Percentiles rank a stretch among this genome's conserved stretches.
Evolutionary conservation across 345 rosid genomes (phyloP).

Genomic region (Aquilaria sinensis): DNA sequence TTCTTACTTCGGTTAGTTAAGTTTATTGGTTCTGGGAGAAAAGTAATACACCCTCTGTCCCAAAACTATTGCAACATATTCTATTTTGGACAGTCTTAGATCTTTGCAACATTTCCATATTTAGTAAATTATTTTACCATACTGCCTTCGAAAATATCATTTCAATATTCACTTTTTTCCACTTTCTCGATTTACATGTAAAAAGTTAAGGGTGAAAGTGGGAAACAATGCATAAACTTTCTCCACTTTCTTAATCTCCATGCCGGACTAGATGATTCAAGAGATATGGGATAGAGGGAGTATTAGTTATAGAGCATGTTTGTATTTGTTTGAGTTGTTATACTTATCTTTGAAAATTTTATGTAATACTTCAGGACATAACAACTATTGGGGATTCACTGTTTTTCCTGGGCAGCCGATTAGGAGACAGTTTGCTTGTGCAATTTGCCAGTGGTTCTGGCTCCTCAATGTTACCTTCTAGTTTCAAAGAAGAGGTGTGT

Average conservation of each 20-base stretch:
- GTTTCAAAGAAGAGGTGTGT: conserved; percentile 82
- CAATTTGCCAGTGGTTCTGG: conserved; percentile 71
- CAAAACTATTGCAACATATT: too few relatives aligned
- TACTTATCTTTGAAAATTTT: conserved; percentile 13
- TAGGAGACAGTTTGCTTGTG: conserved; percentile 97
- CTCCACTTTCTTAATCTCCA: too few relatives aligned
- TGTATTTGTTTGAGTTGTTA: not conserved
- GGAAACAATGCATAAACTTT: too few relatives aligned
- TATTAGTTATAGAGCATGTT: not conserved
- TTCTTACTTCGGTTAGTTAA: conserved; percentile 87
- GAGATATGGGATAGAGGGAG: too few relatives aligned
- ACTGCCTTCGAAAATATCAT: too few relatives aligned
- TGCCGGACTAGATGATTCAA: too few relatives aligned
- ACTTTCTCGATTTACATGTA: too few relatives aligned
- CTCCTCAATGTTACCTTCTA: conserved; percentile 49
- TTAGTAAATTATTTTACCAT: too few relatives aligned
- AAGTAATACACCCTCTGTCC: not conserved
- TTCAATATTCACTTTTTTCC: too few relatives aligned
- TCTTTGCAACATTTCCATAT: too few relatives aligned
- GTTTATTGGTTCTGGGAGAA: conserved; percentile 5
- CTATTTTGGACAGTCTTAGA: too few relatives aligned
- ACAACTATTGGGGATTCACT: conserved; percentile 73
- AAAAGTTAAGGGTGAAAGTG: too few relatives aligned
- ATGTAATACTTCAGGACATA: conserved; percentile 57
- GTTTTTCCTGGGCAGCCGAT: conserved; percentile 86